phyloP scores from a whole-genome alignment of 1,284 basidiomycete genomes.

The Cryptococcus sp. region DNA sequence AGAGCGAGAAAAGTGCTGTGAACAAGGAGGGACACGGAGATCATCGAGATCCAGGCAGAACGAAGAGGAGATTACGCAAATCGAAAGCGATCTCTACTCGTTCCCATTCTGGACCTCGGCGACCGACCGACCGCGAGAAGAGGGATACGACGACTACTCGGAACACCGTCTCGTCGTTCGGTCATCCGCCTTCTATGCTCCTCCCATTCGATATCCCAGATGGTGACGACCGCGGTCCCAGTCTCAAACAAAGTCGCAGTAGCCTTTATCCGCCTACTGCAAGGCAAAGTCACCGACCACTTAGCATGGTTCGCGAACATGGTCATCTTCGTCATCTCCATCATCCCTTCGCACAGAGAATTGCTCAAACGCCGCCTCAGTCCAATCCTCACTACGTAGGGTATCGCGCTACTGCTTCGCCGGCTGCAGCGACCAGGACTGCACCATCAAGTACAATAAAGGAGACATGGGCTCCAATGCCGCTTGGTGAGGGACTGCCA shows the following conservation, averaged over 20 bases:
- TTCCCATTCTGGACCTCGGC: too few relatives aligned
- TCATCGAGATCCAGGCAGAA: not conserved
- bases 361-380: constrained; percentile 1
- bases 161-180: constrained; percentile 11
- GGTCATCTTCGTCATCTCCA: not conserved
- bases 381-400: too few relatives aligned
- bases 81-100: not conserved
- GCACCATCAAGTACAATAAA: too few relatives aligned
- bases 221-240: not conserved
- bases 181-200: constrained; percentile 8
- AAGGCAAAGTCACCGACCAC: too few relatives aligned
- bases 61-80: not conserved
- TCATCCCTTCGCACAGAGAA: not conserved
- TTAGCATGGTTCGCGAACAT: not conserved
- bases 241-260: not conserved
- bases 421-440: too few relatives aligned
- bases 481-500: too few relatives aligned
- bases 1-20: too few relatives aligned
- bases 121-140: not conserved
- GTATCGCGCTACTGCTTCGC: too few relatives aligned
- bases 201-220: not conserved
- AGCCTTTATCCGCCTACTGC: too few relatives aligned
- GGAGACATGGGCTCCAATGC: too few relatives aligned
- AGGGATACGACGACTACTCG: not conserved
- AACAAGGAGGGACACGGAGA: too few relatives aligned